Evolutionary conservation across 2,329 filamentous ascomycete species (phyloP).

Genomic region (Neofusicoccum parvum): DNA sequence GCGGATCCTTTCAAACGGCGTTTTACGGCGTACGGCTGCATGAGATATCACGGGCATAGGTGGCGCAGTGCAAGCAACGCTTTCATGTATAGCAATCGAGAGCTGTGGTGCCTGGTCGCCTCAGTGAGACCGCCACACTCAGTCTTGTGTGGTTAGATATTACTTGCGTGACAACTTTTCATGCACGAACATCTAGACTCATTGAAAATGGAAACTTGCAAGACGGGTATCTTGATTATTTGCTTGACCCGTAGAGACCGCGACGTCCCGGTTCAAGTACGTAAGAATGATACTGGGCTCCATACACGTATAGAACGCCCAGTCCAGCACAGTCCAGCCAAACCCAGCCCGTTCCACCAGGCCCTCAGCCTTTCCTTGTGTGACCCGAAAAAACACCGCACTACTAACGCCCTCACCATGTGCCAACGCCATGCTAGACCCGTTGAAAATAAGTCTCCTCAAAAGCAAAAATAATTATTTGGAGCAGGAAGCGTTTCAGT

Average conservation of each 20-base stretch:
- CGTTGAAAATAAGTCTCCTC: not conserved
- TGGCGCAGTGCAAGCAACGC: conserved; percentile 5
- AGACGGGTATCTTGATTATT: conserved; percentile 19
- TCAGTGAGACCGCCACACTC: not conserved
- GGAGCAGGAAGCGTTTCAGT: not conserved
- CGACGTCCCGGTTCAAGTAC: not conserved
- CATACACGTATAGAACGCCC: not conserved
- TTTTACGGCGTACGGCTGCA: conserved; percentile 8
- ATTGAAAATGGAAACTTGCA: not conserved
- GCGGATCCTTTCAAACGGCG: too few relatives aligned
- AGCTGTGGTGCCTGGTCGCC: not conserved
- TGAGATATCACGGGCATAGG: conserved; percentile 20
- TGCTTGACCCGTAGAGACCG: not conserved
- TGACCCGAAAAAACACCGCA: not conserved
- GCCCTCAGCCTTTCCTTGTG: not conserved
- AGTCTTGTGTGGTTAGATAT: too few relatives aligned
- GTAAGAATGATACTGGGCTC: conserved; percentile 3
- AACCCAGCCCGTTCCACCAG: not conserved
- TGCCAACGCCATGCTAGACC: conserved; percentile 9
- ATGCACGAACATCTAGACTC: not conserved
- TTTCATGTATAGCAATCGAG: not conserved
- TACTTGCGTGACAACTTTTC: not conserved
- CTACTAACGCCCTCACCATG: not conserved
- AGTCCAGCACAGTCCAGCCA: not conserved
- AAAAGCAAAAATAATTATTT: not conserved